Percentiles rank a stretch among this genome's conserved stretches.
Evolutionary conservation across 257 asterid genomes (phyloP).

Genomic region (Salvia splendens): DNA sequence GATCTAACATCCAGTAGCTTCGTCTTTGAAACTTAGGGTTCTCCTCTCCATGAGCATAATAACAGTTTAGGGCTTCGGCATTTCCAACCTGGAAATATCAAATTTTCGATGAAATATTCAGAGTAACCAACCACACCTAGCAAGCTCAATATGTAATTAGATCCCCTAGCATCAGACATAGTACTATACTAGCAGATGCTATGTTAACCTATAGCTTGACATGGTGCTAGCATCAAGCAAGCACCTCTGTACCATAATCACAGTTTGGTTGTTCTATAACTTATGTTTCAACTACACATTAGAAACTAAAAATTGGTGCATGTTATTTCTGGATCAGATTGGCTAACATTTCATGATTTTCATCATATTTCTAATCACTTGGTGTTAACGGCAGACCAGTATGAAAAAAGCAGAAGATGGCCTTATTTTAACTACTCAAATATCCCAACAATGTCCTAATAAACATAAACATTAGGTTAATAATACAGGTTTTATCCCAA

Average conservation of each 20-base stretch:
- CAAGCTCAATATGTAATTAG: no score
- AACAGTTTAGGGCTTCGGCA: constrained; percentile 88
- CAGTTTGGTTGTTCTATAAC: constrained; percentile 11
- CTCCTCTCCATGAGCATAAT: constrained; percentile 91
- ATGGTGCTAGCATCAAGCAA: background rate
- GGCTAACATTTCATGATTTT: constrained; percentile 2
- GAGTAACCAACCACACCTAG: constrained; percentile 22
- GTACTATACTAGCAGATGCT: constrained; percentile 13
- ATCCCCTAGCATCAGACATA: background rate
- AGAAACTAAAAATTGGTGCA: background rate
- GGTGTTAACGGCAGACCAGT: constrained; percentile 8
- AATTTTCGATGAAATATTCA: constrained; percentile 32
- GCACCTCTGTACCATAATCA: background rate
- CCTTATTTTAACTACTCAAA: background rate
- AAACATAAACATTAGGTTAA: no score
- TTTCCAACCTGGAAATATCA: constrained; percentile 74
- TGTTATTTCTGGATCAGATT: constrained; percentile 11
- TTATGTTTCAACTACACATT: constrained; percentile 8
- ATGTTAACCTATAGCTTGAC: constrained; percentile 7
- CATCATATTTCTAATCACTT: constrained; percentile 17
- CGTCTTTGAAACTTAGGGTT: constrained; percentile 87
- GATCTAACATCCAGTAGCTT: constrained; percentile 93
- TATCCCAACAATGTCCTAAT: constrained; percentile 7
- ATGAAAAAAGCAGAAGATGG: constrained; percentile 10
- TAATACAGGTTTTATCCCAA: no score